phyloP scores from a whole-genome alignment of 208 protist species.

The Crithidia fasciculata region DNA sequence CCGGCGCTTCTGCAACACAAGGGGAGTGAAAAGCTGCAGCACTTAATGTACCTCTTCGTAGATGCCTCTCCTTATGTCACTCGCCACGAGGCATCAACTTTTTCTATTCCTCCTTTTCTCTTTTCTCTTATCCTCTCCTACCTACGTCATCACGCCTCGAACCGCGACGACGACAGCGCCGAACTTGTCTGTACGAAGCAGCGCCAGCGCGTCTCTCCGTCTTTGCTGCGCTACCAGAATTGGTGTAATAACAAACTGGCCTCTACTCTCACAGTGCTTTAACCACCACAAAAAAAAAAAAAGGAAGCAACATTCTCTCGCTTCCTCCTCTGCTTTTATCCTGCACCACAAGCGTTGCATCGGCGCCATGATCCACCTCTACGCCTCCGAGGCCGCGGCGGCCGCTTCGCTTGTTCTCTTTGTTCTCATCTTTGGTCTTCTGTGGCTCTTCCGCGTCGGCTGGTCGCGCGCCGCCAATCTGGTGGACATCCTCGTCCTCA shows the following conservation, averaged over 20 bases:
- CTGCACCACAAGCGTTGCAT: too few relatives aligned
- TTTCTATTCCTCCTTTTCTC: background rate
- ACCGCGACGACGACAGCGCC: too few relatives aligned
- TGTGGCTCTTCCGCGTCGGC: constrained; percentile 23
- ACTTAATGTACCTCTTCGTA: too few relatives aligned
- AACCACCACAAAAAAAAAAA: constrained; percentile 12
- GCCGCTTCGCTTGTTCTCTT: constrained; percentile 23
- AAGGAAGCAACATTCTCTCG: too few relatives aligned
- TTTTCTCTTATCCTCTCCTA: background rate
- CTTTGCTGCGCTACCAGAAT: too few relatives aligned
- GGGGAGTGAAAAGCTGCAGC: too few relatives aligned
- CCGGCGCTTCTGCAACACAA: background rate
- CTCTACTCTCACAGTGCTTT: too few relatives aligned
- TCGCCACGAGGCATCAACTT: background rate
- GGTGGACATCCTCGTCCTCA: constrained; percentile 38
- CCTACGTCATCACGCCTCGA: too few relatives aligned
- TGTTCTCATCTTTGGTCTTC: constrained; percentile 14
- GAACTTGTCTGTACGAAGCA: too few relatives aligned
- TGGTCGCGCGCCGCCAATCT: constrained; percentile 21
- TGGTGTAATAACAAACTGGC: too few relatives aligned
- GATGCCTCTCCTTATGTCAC: background rate
- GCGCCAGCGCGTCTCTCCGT: too few relatives aligned
- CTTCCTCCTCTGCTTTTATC: too few relatives aligned
- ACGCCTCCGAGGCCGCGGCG: constrained; percentile 62
- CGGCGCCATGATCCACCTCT: constrained; percentile 66